These are phyloP conservation scores for Boletellus sp. DNA, from an alignment of 768 basidiomycete species.

Conservation along the genomic window DNA sequence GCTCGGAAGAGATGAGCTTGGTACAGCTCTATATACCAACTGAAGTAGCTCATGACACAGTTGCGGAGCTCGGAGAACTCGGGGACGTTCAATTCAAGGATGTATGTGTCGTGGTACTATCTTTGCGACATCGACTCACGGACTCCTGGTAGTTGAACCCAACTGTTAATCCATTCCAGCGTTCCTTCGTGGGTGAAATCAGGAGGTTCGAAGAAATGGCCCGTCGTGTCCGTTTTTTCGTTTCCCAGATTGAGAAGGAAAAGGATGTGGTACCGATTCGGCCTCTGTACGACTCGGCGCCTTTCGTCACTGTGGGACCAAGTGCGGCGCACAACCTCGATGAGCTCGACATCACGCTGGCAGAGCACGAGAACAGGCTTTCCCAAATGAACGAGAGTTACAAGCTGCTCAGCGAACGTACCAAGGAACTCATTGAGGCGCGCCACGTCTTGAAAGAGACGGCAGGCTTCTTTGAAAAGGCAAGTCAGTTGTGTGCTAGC, in stretches of 20 bases:
- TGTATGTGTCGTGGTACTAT: constrained; percentile 45
- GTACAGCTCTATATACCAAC: constrained; percentile 96
- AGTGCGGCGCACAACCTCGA: constrained; percentile 92
- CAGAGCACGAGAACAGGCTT: constrained; percentile 82
- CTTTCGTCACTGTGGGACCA: constrained; percentile 85
- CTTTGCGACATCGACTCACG: constrained; percentile 3
- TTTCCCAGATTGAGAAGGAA: constrained; percentile 80
- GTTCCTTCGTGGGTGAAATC: constrained; percentile 95
- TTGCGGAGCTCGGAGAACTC: constrained; percentile 91
- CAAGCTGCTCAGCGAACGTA: constrained; percentile 80
- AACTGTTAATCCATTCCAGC: constrained; percentile 94
- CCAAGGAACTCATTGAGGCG: constrained; percentile 87
- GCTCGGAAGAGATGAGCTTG: constrained; percentile 97
- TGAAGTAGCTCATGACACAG: constrained; percentile 96
- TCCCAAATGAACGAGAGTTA: constrained; percentile 92
- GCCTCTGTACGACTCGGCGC: constrained; percentile 81
- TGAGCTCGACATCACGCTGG: constrained; percentile 83
- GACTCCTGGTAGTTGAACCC: constrained; percentile 72
- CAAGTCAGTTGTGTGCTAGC: constrained; percentile 28
- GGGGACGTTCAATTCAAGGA: constrained; percentile 98
- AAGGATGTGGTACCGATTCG: constrained; percentile 79
- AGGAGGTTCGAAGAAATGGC: constrained; percentile 95
- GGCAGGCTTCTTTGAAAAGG: constrained; percentile 92
- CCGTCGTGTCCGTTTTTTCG: constrained; percentile 88
- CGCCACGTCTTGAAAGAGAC: constrained; percentile 94